Conservation (phyloP, 2,329 filamentous ascomycete species). For the Albifimbria verrucaria region DNA sequence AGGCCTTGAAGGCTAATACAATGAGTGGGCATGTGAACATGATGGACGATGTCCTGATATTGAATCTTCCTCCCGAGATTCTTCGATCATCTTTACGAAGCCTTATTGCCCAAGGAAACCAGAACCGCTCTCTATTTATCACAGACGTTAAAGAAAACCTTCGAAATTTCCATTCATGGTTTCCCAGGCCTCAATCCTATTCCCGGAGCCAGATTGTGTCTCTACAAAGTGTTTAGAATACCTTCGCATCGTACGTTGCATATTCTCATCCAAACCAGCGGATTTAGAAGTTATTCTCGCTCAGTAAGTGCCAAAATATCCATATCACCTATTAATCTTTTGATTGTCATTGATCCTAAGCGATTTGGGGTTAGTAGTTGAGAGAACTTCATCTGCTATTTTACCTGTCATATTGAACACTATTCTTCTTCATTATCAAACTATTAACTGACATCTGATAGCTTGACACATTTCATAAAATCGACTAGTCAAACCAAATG, state of each 20-base stretch:
- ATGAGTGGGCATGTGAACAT: conserved; percentile 26
- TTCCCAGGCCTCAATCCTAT: conserved; percentile 18
- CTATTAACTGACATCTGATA: conserved; percentile 3
- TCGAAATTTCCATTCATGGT: conserved; percentile 15
- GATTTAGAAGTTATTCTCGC: too few relatives aligned
- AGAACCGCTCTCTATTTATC: conserved; percentile 28
- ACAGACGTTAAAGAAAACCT: conserved; percentile 26
- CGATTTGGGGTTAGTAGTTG: not conserved
- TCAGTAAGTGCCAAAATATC: too few relatives aligned
- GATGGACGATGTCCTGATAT: conserved; percentile 40
- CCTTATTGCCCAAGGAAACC: conserved; percentile 26
- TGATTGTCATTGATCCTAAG: too few relatives aligned
- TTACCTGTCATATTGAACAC: not conserved
- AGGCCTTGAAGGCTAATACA: too few relatives aligned
- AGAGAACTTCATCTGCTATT: conserved; percentile 27
- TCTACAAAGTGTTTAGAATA: conserved; percentile 21
- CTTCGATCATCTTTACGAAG: conserved; percentile 30
- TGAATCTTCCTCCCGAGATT: conserved; percentile 28
- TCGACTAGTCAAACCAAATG: too few relatives aligned
- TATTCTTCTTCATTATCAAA: conserved; percentile 1
- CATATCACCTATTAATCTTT: too few relatives aligned
- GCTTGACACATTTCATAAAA: not conserved
- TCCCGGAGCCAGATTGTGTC: conserved; percentile 18
- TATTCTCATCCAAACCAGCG: conserved; percentile 35
- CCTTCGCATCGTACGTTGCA: conserved; percentile 28